Conservation (phyloP, 1,284 basidiomycete genomes). For the Ustilago lituana region DNA sequence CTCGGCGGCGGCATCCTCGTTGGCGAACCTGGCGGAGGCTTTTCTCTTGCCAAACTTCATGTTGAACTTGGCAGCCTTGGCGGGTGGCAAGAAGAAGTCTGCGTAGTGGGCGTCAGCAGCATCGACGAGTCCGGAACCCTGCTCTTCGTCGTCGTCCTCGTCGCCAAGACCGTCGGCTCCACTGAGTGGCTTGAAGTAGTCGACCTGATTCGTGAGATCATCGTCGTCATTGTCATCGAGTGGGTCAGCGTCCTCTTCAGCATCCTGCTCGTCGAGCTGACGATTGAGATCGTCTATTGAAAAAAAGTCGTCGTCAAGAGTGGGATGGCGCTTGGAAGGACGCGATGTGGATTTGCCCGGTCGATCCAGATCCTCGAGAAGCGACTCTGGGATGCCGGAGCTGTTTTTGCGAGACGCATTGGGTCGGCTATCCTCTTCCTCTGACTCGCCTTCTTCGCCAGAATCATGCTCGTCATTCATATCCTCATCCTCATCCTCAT, state of each 20-base stretch:
- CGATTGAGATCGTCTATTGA: constrained; percentile 87
- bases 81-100: constrained; percentile 72
- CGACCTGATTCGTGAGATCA: constrained; percentile 70
- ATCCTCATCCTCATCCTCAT: constrained; percentile 30
- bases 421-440: constrained; percentile 71
- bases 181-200: constrained; percentile 60
- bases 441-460: constrained; percentile 28
- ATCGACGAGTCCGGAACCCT: constrained; percentile 23
- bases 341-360: constrained; percentile 29
- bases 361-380: constrained; percentile 54
- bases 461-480: constrained; percentile 37
- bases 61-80: constrained; percentile 46
- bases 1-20: constrained; percentile 31
- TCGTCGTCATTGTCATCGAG: constrained; percentile 71
- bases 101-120: constrained; percentile 68
- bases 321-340: constrained; percentile 69
- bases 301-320: constrained; percentile 94
- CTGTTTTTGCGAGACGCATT: constrained; percentile 69
- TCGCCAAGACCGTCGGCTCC: constrained; percentile 38
- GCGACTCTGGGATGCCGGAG: constrained; percentile 71
- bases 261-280: constrained; percentile 81
- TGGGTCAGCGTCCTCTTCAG: constrained; percentile 72
- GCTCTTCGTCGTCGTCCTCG: constrained; percentile 47
- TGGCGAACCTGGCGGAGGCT: constrained; percentile 36
- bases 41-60: constrained; percentile 45